These are phyloP conservation scores for Pisolithus orientalis DNA, from an alignment of 768 basidiomycete species.

Conservation along the genomic window DNA sequence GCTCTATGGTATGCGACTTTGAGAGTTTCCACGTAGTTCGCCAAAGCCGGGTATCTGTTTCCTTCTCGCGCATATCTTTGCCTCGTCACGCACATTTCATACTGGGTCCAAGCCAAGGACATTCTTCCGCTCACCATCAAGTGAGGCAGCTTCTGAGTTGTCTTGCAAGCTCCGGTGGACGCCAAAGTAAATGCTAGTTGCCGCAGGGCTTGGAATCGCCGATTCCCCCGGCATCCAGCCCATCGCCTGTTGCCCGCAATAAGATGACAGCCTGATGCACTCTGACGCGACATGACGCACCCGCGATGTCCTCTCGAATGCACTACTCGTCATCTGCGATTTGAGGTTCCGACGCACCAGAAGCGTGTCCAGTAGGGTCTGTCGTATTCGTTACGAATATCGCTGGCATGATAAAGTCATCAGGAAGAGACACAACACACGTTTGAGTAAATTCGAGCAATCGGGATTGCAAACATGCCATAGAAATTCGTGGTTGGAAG, in stretches of 20 bases:
- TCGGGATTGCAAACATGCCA: constrained; percentile 31
- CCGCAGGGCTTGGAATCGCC: neutral
- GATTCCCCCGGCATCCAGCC: neutral
- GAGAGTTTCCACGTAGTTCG: too few relatives aligned
- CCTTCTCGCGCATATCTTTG: too few relatives aligned
- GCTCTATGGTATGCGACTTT: too few relatives aligned
- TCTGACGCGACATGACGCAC: neutral
- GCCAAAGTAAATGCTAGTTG: neutral
- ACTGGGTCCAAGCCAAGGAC: neutral
- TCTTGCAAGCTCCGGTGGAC: neutral
- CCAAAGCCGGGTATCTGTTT: too few relatives aligned
- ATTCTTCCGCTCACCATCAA: neutral
- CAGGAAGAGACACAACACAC: constrained; percentile 19
- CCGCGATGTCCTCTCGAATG: neutral
- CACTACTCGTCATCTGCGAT: constrained; percentile 9
- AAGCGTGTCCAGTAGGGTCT: constrained; percentile 43
- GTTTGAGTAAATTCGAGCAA: constrained; percentile 38
- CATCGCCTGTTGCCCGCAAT: neutral
- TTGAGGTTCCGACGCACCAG: constrained; percentile 34
- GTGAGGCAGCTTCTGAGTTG: neutral
- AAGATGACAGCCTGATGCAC: too few relatives aligned
- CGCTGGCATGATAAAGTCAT: neutral
- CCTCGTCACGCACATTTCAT: neutral
- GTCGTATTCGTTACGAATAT: neutral
- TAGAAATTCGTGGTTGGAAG: constrained; percentile 27